Evolutionary conservation across 2,329 filamentous ascomycete genomes (phyloP).

Genomic region (Aspergillus candidus): DNA sequence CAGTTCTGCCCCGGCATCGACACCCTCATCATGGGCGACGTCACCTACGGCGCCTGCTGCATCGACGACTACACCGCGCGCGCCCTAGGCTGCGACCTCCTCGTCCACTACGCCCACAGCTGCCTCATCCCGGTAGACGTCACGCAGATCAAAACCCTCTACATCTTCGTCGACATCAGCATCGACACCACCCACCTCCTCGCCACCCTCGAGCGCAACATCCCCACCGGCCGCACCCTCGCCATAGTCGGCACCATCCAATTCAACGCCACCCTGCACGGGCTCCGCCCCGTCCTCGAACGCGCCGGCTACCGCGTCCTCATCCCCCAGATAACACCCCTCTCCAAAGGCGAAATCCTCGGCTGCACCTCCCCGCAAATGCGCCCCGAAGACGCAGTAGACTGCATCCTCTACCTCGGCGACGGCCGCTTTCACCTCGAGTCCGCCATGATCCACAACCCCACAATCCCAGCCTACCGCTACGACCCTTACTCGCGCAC

Average conservation of each 20-base stretch:
- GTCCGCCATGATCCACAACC: constrained; percentile 99
- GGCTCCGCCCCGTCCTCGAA: constrained; percentile 69
- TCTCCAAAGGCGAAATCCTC: constrained; percentile 92
- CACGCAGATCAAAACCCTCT: constrained; percentile 93
- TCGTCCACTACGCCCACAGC: constrained; percentile 96
- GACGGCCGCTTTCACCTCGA: constrained; percentile 95
- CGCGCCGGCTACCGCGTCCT: constrained; percentile 77
- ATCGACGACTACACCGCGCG: constrained; percentile 97
- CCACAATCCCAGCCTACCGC: constrained; percentile 78
- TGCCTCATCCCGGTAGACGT: constrained; percentile 95
- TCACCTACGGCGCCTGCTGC: constrained; percentile 97
- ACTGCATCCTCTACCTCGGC: constrained; percentile 80
- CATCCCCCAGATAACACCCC: constrained; percentile 84
- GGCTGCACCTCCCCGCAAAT: constrained; percentile 83
- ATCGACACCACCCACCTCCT: constrained; percentile 87
- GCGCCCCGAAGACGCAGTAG: constrained; percentile 56
- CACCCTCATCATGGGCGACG: constrained; percentile 97
- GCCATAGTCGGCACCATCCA: constrained; percentile 96
- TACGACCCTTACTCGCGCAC: constrained; percentile 95
- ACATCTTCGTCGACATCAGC: constrained; percentile 96
- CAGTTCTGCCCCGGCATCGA: constrained; percentile 89
- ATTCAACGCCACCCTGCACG: constrained; percentile 95
- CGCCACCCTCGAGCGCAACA: constrained; percentile 82
- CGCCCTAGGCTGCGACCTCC: constrained; percentile 84
- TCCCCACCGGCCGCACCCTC: constrained; percentile 75